Evolutionary conservation across 176 grass and related monocot species (phyloP).

Genomic region (Otatea glauca): DNA sequence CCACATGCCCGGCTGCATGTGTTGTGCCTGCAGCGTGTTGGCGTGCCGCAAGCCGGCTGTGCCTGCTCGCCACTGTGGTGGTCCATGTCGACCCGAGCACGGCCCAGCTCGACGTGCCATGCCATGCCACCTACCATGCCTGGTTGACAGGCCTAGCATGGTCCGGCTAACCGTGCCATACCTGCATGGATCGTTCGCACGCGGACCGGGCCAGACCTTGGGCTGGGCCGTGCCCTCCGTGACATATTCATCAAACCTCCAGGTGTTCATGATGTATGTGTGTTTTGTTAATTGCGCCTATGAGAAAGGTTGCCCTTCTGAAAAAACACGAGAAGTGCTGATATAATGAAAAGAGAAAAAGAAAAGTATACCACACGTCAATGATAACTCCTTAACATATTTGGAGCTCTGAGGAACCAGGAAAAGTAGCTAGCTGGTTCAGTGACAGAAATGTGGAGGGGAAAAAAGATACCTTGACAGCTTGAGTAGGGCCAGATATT

Average conservation of each 20-base stretch:
- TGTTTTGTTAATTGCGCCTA: not conserved
- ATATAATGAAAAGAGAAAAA: not conserved
- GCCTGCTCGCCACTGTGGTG: no score
- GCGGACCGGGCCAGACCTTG: no score
- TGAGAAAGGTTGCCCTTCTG: not conserved
- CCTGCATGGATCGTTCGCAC: no score
- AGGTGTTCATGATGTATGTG: not conserved
- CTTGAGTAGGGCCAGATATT: slow-evolving; percentile 91
- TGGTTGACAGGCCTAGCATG: no score
- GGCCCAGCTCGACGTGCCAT: no score
- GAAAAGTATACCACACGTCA: not conserved
- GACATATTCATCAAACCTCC: not conserved
- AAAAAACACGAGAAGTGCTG: not conserved
- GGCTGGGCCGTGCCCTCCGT: no score
- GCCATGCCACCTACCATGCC: no score
- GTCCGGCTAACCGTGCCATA: no score
- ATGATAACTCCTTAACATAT: not conserved
- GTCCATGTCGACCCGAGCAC: no score
- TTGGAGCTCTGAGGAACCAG: not conserved
- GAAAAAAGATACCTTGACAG: slow-evolving; percentile 72
- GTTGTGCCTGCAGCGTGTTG: no score
- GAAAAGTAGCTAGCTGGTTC: not conserved
- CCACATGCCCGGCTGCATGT: no score
- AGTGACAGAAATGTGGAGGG: not conserved
- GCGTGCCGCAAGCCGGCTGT: no score